Conservation (phyloP, 306 rosid genomes). For the Pterocarpus macrocarpus region DNA sequence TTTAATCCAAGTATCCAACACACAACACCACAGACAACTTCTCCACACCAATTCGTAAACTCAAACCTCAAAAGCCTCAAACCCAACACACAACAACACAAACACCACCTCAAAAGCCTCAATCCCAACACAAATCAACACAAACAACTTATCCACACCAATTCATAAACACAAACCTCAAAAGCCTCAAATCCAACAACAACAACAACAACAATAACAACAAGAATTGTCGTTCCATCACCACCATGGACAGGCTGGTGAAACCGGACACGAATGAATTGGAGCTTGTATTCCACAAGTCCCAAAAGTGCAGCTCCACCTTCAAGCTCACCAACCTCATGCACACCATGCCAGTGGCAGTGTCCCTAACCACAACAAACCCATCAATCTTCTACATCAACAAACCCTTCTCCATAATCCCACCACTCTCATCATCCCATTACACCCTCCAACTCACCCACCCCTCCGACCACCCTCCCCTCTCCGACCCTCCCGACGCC, state of each 20-base stretch:
- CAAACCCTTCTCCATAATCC: conserved; percentile 64
- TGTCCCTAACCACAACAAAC: conserved; percentile 75
- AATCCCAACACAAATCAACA: neutral
- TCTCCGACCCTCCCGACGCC: conserved; percentile 59
- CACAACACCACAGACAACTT: neutral
- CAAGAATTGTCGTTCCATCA: neutral
- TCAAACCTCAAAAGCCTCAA: neutral
- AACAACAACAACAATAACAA: neutral
- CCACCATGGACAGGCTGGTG: conserved; percentile 87
- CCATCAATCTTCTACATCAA: conserved; percentile 64
- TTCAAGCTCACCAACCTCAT: conserved; percentile 82
- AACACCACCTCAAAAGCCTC: neutral
- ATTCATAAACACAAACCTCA: neutral
- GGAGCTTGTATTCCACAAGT: conserved; percentile 62
- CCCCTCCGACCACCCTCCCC: conserved; percentile 60
- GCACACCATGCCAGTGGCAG: conserved; percentile 98
- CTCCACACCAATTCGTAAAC: neutral
- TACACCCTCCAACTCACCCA: conserved; percentile 59
- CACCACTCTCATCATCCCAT: conserved; percentile 73
- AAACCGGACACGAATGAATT: conserved; percentile 76
- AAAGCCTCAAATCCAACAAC: neutral
- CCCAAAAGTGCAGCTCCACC: conserved; percentile 65
- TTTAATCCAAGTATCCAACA: neutral
- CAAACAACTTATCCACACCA: neutral
- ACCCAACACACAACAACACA: neutral